Conservation (phyloP, 306 rosid species). For the Cucurbita maxima region DNA sequence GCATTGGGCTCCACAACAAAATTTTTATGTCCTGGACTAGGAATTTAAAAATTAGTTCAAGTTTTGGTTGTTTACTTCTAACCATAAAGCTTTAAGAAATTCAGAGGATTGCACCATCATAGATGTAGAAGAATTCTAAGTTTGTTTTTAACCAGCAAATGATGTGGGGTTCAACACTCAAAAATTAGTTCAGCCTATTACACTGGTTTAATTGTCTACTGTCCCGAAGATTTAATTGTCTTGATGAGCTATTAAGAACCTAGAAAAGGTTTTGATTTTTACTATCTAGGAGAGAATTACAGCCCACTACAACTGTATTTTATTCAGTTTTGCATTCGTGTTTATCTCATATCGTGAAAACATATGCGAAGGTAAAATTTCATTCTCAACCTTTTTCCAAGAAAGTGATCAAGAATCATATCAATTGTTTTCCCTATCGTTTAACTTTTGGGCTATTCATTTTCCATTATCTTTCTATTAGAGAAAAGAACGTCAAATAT, state of each 20-base stretch:
- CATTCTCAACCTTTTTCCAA: background rate
- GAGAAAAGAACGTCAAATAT: background rate
- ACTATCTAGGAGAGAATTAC: background rate
- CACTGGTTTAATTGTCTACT: background rate
- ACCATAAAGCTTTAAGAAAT: background rate
- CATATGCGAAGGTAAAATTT: background rate
- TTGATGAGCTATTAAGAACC: background rate
- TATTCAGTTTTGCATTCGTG: background rate
- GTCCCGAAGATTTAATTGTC: background rate
- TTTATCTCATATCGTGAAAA: conserved; percentile 4
- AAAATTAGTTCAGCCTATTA: background rate
- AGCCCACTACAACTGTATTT: background rate
- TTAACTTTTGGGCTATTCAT: no score
- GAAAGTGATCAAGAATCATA: background rate
- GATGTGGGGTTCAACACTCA: no score
- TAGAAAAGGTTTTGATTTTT: background rate
- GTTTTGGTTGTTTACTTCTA: background rate
- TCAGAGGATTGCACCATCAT: background rate
- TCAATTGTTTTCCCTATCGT: no score
- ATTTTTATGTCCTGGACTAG: background rate
- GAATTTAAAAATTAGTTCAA: background rate
- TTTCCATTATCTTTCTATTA: background rate
- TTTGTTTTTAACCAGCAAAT: no score
- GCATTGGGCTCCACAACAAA: background rate
- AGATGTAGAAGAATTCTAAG: no score